Conservation (phyloP, 1,284 basidiomycete genomes). For the Singerocomus inundabilis region DNA sequence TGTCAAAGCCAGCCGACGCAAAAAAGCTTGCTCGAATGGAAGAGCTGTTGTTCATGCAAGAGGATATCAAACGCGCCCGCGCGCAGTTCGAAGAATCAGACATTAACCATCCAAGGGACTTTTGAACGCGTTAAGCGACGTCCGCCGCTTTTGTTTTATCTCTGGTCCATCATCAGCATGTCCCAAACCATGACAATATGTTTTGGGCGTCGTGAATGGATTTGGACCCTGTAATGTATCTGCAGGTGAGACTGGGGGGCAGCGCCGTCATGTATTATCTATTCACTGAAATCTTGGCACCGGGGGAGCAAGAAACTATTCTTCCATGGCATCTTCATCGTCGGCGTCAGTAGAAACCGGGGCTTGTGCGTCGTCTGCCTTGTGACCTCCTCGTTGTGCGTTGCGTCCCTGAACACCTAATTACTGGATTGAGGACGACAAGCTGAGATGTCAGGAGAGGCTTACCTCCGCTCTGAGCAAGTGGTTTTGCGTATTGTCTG, state of each 20-base stretch:
- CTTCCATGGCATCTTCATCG: constrained; percentile 64
- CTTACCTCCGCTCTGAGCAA: constrained; percentile 68
- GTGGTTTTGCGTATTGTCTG: constrained; percentile 66
- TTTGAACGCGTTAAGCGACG: constrained; percentile 26
- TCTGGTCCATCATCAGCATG: constrained; percentile 4
- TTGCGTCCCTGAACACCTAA: constrained; percentile 58
- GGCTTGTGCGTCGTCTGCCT: constrained; percentile 18
- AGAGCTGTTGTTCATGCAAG: constrained; percentile 87
- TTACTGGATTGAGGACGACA: constrained; percentile 9
- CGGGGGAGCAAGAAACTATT: constrained; percentile 29
- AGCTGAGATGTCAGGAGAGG: constrained; percentile 12
- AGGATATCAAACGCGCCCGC: constrained; percentile 87
- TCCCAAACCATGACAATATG: constrained; percentile 3
- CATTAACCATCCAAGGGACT: constrained; percentile 50
- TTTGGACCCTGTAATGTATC: background rate
- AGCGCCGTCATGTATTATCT: background rate
- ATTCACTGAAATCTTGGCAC: constrained; percentile 1
- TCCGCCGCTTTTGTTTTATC: constrained; percentile 5
- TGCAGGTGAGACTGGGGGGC: background rate
- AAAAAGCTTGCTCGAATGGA: constrained; percentile 89
- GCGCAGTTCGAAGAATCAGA: constrained; percentile 74
- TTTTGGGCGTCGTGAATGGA: background rate
- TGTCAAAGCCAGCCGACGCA: constrained; percentile 75
- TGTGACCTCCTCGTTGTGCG: constrained; percentile 26
- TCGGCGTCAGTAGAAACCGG: constrained; percentile 30